phyloP scores from a whole-genome alignment of 2,329 filamentous ascomycete genomes.

The Lecanosticta acicola region DNA sequence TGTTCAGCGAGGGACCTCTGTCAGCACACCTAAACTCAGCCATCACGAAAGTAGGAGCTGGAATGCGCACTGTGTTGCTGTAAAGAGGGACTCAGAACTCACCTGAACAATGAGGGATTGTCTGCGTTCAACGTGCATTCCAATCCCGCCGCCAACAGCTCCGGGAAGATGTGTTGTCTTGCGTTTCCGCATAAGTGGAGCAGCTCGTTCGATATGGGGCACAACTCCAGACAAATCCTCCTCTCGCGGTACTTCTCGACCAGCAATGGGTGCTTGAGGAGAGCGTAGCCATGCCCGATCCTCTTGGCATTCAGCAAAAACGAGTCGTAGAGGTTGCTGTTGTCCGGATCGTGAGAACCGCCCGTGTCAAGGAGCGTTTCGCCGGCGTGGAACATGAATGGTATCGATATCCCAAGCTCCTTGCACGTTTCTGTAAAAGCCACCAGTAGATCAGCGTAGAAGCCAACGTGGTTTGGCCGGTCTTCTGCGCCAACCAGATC shows the following conservation, averaged over 20 bases:
- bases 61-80: not conserved
- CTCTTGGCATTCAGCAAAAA: conserved; percentile 61
- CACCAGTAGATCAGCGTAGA: conserved; percentile 53
- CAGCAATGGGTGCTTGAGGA: conserved; percentile 61
- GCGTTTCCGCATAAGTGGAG: conserved; percentile 62
- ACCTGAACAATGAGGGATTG: conserved; percentile 69
- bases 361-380: conserved; percentile 64
- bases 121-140: conserved; percentile 71
- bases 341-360: conserved; percentile 50
- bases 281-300: conserved; percentile 68
- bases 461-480: conserved; percentile 54
- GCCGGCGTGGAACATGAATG: conserved; percentile 71
- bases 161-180: conserved; percentile 61
- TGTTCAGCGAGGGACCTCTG: conserved; percentile 31
- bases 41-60: conserved; percentile 2
- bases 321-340: conserved; percentile 63
- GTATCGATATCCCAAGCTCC: conserved; percentile 50
- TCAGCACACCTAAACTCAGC: not conserved
- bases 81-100: conserved; percentile 5
- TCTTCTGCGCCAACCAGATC: conserved; percentile 66
- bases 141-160: conserved; percentile 64
- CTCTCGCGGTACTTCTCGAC: conserved; percentile 59
- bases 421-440: conserved; percentile 52
- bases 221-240: conserved; percentile 67
- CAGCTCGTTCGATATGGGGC: conserved; percentile 72